Percentiles rank a stretch among this genome's conserved stretches.
These are phyloP conservation scores for Phaeosphaeria sp. DNA, from an alignment of 2,329 filamentous ascomycete species.

Conservation along the genomic window DNA sequence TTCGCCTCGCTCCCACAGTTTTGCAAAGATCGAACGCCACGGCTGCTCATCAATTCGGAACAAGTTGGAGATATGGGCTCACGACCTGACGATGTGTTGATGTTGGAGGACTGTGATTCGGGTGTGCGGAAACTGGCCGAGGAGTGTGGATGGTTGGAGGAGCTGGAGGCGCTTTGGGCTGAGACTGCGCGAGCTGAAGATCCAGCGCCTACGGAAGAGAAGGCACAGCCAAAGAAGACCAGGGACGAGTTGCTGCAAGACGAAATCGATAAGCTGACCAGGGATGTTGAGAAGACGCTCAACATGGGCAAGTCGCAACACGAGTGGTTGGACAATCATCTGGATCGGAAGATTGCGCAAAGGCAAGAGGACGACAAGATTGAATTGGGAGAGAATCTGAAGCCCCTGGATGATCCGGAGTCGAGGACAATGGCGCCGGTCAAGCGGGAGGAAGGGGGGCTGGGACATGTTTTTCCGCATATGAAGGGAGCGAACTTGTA, in stretches of 20 bases:
- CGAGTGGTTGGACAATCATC: constrained; percentile 43
- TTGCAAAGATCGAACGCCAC: constrained; percentile 67
- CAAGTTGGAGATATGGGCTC: constrained; percentile 79
- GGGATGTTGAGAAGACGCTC: constrained; percentile 64
- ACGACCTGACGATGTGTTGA: constrained; percentile 81
- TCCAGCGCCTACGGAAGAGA: constrained; percentile 48
- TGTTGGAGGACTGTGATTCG: constrained; percentile 82
- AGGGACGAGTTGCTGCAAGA: constrained; percentile 64
- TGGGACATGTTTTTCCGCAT: constrained; percentile 41
- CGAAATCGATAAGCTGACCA: constrained; percentile 64
- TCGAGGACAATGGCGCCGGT: constrained; percentile 14
- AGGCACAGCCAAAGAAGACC: constrained; percentile 49
- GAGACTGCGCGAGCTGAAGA: constrained; percentile 56
- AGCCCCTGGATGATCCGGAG: constrained; percentile 9
- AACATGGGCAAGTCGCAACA: constrained; percentile 35
- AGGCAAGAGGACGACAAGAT: constrained; percentile 7
- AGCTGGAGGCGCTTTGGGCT: constrained; percentile 80
- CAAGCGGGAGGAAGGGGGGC: constrained; percentile 8
- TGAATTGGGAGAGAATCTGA: not conserved
- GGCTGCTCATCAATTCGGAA: constrained; percentile 88
- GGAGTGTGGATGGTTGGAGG: constrained; percentile 82
- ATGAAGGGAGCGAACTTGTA: constrained; percentile 55
- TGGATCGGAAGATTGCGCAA: constrained; percentile 36
- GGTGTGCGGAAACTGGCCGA: constrained; percentile 81
- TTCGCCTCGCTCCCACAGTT: constrained; percentile 81